Evolutionary conservation across 352 stramenopile genomes (phyloP), one percentile per base, ranked within the genome.

Genomic region (Bremia lactucae): DNA sequence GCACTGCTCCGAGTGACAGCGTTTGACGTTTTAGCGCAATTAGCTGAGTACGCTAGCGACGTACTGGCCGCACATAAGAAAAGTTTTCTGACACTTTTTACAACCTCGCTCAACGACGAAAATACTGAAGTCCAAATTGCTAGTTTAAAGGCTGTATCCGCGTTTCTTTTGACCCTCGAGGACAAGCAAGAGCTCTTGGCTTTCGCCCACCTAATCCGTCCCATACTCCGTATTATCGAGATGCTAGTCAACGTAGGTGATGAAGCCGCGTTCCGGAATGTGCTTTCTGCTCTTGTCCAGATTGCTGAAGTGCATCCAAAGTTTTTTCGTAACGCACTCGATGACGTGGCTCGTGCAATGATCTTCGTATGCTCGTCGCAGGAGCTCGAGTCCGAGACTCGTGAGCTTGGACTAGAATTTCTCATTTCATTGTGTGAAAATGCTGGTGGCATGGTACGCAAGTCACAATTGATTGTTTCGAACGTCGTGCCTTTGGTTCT

Each of bases 221-320:
- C 71, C 2, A 87, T 90, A 69, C 61, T 92, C 16, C 71, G 73
- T 26, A 83, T 89, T 47, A 74, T 87, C n/a, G 62, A 92, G 35
- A 41, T 48, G 31, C 58, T 89, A 20, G 55, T 88, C 5, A 63
- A 69, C 29, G 36, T 44, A 6, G 62, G 62, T 9, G 80, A 92
- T 43, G 77, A 92, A 39, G 48, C 60, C 1, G 67, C 59, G 7
- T 76, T 88, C 44, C 77, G 80, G 29, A 75, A 87, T 24, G 68
- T 89, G 28, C 59, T 92, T 10, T 71, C 73, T 14, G 57, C 65
- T 39, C 65, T 92, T 22, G 63, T 92, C 38, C 70, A 84, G 56
- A 61, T 92, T 6, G 70, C 76, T 0, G 80, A 86, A 42, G 56
- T 81, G 34, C 80, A 92, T 52, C 75, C 80, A 13, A 85, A 78